These are phyloP conservation scores for Cutaneotrichosporon sp. DNA, from an alignment of 1,284 basidiomycete species.

Conservation along the genomic window DNA sequence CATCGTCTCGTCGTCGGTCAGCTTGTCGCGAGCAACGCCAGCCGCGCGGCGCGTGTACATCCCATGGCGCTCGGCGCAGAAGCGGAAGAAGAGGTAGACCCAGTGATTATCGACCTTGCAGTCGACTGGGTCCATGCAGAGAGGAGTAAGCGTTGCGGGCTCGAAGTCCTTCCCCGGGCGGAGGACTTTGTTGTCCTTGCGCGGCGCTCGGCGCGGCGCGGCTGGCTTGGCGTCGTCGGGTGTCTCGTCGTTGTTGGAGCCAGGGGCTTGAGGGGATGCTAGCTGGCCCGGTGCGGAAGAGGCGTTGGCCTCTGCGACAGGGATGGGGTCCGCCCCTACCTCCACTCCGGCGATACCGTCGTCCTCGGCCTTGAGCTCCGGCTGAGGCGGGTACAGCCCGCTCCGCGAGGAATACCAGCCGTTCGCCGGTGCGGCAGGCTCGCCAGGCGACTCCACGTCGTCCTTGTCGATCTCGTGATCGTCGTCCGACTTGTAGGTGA, in stretches of 20 bases:
- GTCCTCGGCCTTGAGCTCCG: not conserved
- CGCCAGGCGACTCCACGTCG: not conserved
- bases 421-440: not conserved
- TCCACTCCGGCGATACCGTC: too few relatives aligned
- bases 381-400: not conserved
- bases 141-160: slow-evolving; percentile 16
- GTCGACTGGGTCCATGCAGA: slow-evolving; percentile 21
- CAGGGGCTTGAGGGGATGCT: too few relatives aligned
- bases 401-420: too few relatives aligned
- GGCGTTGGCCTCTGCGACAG: too few relatives aligned
- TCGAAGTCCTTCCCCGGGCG: not conserved
- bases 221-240: too few relatives aligned
- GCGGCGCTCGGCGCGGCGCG: too few relatives aligned
- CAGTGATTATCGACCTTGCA: slow-evolving; percentile 27
- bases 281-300: too few relatives aligned
- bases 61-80: slow-evolving; percentile 38
- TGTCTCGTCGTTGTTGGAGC: too few relatives aligned
- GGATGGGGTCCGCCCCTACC: too few relatives aligned
- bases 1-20: slow-evolving; percentile 32
- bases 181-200: too few relatives aligned
- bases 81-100: slow-evolving; percentile 38
- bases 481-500: not conserved
- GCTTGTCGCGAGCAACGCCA: slow-evolving; percentile 27
- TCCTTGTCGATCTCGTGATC: not conserved
- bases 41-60: slow-evolving; percentile 29